Percentiles rank a stretch among this genome's conserved stretches.
These are phyloP conservation scores for Suillus paluster DNA, from an alignment of 768 basidiomycete species.

Conservation along the genomic window DNA sequence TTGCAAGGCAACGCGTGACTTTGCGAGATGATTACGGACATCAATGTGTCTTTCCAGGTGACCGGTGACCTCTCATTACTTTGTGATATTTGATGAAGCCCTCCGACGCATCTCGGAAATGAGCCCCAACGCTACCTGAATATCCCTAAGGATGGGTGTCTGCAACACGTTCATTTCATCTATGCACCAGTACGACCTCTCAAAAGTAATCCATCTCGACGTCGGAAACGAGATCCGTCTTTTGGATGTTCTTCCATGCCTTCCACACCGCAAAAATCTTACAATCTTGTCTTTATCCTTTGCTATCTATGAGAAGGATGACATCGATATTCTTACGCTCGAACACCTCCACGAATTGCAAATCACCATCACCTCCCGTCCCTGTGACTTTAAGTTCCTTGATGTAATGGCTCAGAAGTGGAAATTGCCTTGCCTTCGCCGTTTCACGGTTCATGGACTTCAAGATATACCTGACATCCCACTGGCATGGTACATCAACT, in stretches of 20 bases:
- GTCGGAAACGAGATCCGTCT: neutral
- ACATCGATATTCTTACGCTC: neutral
- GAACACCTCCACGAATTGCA: slow-evolving; percentile 1
- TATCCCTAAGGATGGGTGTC: slow-evolving; percentile 5
- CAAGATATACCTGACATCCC: neutral
- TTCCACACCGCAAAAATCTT: slow-evolving; percentile 4
- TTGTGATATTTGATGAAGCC: neutral
- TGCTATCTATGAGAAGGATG: neutral
- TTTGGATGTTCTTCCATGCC: neutral
- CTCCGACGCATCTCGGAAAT: slow-evolving; percentile 3
- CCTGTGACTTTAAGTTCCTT: neutral
- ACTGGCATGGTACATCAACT: neutral
- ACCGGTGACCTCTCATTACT: neutral
- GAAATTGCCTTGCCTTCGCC: neutral
- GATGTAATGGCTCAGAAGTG: neutral
- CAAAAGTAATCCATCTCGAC: slow-evolving; percentile 3
- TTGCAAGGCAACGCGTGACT: slow-evolving; percentile 17
- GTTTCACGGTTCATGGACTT: neutral
- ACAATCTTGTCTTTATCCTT: neutral
- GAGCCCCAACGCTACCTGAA: neutral
- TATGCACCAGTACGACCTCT: neutral
- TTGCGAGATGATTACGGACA: slow-evolving; percentile 15
- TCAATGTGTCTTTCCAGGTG: slow-evolving; percentile 18
- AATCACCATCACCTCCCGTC: neutral
- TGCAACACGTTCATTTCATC: neutral